Percentiles rank a stretch among this genome's conserved stretches.
phyloP scores from a whole-genome alignment of 768 basidiomycete genomes.

The Psilocybe cyanescens region DNA sequence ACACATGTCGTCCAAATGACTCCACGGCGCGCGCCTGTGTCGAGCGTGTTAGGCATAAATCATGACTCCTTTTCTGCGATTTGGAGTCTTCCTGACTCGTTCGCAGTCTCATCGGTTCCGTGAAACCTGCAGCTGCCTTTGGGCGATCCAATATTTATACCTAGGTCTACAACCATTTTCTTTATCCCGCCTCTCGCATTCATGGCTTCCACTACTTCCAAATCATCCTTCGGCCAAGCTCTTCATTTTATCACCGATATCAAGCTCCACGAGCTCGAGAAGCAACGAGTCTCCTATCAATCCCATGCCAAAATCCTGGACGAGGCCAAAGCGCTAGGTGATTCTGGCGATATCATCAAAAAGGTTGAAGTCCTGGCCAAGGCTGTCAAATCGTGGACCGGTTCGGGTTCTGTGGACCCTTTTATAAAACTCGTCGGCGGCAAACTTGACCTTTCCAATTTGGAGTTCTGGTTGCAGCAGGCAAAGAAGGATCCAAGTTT shows the following conservation, averaged over 20 bases:
- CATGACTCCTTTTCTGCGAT: too few relatives aligned
- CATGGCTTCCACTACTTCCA: constrained; percentile 7
- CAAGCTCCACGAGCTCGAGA: constrained; percentile 48
- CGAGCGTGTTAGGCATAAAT: too few relatives aligned
- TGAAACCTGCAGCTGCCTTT: too few relatives aligned
- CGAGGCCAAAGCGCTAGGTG: constrained; percentile 25
- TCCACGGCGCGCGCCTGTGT: too few relatives aligned
- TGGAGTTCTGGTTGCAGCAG: constrained; percentile 42
- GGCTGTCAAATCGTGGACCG: constrained; percentile 40
- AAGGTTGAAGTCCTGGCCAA: constrained; percentile 39
- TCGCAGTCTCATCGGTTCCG: too few relatives aligned
- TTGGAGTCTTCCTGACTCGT: too few relatives aligned
- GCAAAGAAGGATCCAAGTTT: constrained; percentile 46
- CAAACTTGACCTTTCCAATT: constrained; percentile 21
- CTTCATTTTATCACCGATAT: constrained; percentile 48
- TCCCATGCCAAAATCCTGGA: constrained; percentile 38
- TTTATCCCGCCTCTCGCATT: not conserved
- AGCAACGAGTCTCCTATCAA: constrained; percentile 40
- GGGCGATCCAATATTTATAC: too few relatives aligned
- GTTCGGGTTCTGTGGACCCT: constrained; percentile 31
- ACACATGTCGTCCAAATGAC: too few relatives aligned
- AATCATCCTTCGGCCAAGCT: constrained; percentile 39
- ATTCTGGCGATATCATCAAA: constrained; percentile 26
- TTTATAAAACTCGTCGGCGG: constrained; percentile 21
- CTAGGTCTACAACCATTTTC: not conserved